A percentile compares a stretch with the other conserved stretches of the same genome.
Conservation (phyloP, 2,329 filamentous ascomycete species). For the Nannizziopsis barbatae region DNA sequence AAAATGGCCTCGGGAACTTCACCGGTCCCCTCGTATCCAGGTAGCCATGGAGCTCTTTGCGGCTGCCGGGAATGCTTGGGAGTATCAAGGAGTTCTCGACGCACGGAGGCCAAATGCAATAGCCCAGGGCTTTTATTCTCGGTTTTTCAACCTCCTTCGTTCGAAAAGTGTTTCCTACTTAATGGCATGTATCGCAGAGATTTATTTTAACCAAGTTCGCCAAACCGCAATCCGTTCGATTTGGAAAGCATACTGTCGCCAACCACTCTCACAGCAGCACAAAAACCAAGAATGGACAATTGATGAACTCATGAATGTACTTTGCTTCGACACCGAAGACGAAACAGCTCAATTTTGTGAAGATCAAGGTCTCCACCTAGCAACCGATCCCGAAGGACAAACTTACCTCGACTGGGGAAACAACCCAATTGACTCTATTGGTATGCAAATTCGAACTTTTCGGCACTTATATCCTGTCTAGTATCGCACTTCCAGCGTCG, state of each 20-base stretch:
- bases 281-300: constrained; percentile 48
- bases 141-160: constrained; percentile 47
- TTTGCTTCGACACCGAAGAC: constrained; percentile 46
- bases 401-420: constrained; percentile 43
- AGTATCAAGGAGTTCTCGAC: constrained; percentile 42
- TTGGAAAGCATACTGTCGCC: constrained; percentile 43
- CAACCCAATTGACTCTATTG: constrained; percentile 38
- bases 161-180: constrained; percentile 49
- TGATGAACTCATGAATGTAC: constrained; percentile 39
- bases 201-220: constrained; percentile 50
- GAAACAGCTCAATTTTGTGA: constrained; percentile 46
- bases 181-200: constrained; percentile 53
- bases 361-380: constrained; percentile 43
- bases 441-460: constrained; percentile 24
- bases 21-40: constrained; percentile 43
- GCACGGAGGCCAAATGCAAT: constrained; percentile 41
- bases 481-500: not conserved
- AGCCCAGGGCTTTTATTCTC: constrained; percentile 47
- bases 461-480: not conserved
- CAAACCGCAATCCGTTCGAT: constrained; percentile 46
- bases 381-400: constrained; percentile 35
- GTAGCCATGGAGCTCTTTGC: constrained; percentile 48
- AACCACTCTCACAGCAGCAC: constrained; percentile 37
- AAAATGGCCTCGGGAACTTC: constrained; percentile 42
- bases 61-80: constrained; percentile 44